Conservation (phyloP, 768 basidiomycete species). For the Hirschioporus abietinus region DNA sequence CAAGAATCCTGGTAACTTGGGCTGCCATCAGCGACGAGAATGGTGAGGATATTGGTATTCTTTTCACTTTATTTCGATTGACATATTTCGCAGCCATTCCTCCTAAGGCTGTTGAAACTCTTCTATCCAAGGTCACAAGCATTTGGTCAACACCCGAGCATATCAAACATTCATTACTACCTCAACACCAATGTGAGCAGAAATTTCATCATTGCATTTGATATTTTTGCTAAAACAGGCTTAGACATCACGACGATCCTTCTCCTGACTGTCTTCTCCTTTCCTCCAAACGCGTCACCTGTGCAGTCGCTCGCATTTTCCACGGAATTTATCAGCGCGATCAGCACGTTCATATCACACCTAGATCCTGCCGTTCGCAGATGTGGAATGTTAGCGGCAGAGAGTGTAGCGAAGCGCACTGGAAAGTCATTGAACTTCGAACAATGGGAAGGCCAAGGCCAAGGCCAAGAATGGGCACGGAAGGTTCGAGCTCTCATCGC, state of each 20-base stretch:
- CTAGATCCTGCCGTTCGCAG: conserved; percentile 69
- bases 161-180: conserved; percentile 72
- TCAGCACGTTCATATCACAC: conserved; percentile 75
- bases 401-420: conserved; percentile 59
- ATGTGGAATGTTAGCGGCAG: conserved; percentile 91
- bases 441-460: conserved; percentile 75
- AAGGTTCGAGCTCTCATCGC: conserved; percentile 49
- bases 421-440: conserved; percentile 73
- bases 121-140: conserved; percentile 47
- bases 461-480: conserved; percentile 60
- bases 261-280: conserved; percentile 56
- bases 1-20: conserved; percentile 70
- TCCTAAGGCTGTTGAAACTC: conserved; percentile 37
- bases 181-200: conserved; percentile 67
- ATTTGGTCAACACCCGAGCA: conserved; percentile 76
- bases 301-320: conserved; percentile 45
- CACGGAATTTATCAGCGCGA: conserved; percentile 57
- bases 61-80: conserved; percentile 9
- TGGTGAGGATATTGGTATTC: conserved; percentile 25
- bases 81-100: conserved; percentile 6
- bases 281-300: conserved; percentile 45
- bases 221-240: background rate
- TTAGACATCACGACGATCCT: conserved; percentile 72
- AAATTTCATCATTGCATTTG: conserved; percentile 3
- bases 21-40: conserved; percentile 37